Base-by-base conservation (phyloP, 2,329 filamentous ascomycete genomes). In the Diaporthe citrichinensis region DNA sequence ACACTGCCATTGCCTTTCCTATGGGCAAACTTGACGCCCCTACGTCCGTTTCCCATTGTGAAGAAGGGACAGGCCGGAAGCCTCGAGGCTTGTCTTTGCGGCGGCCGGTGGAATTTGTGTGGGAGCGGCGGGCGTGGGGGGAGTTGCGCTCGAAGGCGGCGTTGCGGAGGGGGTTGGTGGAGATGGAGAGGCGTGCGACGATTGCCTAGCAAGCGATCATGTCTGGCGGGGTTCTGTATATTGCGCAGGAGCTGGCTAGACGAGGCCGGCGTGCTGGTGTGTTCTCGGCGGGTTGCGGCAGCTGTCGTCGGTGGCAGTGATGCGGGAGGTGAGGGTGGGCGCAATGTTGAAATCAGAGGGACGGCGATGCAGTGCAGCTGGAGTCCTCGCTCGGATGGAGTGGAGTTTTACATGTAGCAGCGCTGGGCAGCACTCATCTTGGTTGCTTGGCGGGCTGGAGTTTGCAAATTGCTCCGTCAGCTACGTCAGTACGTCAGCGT, bases 11-110 rank as follows among this genome's bases (percentile, higher is more conserved):
- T 89, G 78, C 83, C 81, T 79, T 86, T 86, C 82, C 86, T 88
- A 79, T 86, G 85, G 79, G 88, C 88, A 83, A 90, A 91, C 78
- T 88, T 87, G 76, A 90, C 89, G 80, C 89, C 89, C 82, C 89
- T 87, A 78, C 86, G 85, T 74, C 84, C 77, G 74, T 81, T 83
- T n/a, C 79, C 81, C 80, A 83, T 81, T 74, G 79, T 83, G 73
- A 55, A 71, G 8, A 41, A 41, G 34, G 65, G 34, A 69, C 31
- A 34, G 17, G 34, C 31, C 34, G 34, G 65, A 55, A 39, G 34
- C 14, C 15, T 31, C 34, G n/a, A 28, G n/a, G 17, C 0, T 3
- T 12, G 15, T 69, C n/a, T 53, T 46, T 53, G 46, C 6, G 46
- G 46, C 31, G 31, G 20, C 57, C n/a, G 12, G 36, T 41, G 58